These are phyloP conservation scores for Geotrichum phurueaensis DNA, from an alignment of 1,139 yeast genomes.

Conservation along the genomic window DNA sequence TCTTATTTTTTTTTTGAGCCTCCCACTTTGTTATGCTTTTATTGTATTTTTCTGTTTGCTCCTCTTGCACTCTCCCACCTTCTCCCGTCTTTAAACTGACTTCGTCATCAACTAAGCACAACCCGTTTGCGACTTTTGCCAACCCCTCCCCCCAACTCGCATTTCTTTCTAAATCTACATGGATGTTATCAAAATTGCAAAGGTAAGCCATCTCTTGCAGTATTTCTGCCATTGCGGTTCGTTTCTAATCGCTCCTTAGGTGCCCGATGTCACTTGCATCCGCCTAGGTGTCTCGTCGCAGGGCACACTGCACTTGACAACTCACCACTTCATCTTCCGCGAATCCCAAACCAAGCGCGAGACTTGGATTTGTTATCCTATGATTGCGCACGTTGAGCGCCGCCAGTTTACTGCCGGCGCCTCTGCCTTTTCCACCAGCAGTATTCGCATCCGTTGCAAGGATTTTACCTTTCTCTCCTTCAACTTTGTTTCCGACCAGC, in stretches of 20 bases:
- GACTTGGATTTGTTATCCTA: slow-evolving; percentile 90
- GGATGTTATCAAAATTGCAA: slow-evolving; percentile 55
- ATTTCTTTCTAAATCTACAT: slow-evolving; percentile 28
- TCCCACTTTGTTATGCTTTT: background rate
- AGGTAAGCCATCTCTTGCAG: slow-evolving; percentile 28
- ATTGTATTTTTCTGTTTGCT: background rate
- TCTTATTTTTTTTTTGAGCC: background rate
- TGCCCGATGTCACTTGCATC: slow-evolving; percentile 61
- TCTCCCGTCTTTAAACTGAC: too few species aligned
- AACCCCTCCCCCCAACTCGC: slow-evolving; percentile 2
- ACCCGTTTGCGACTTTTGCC: background rate
- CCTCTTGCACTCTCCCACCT: background rate
- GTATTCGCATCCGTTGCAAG: slow-evolving; percentile 65
- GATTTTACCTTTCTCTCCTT: slow-evolving; percentile 84
- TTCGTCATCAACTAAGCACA: background rate
- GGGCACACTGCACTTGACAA: slow-evolving; percentile 74
- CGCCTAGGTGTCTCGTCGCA: slow-evolving; percentile 59
- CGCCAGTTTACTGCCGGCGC: slow-evolving; percentile 31
- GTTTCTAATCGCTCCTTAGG: slow-evolving; percentile 32
- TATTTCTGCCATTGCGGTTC: background rate
- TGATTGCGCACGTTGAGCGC: slow-evolving; percentile 62
- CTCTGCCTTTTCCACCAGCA: slow-evolving; percentile 11
- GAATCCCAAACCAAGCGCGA: slow-evolving; percentile 47
- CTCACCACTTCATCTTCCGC: slow-evolving; percentile 80
- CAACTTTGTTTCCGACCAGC: slow-evolving; percentile 56